phyloP scores from a whole-genome alignment of 352 stramenopile species.

The Phytophthora pisi region DNA sequence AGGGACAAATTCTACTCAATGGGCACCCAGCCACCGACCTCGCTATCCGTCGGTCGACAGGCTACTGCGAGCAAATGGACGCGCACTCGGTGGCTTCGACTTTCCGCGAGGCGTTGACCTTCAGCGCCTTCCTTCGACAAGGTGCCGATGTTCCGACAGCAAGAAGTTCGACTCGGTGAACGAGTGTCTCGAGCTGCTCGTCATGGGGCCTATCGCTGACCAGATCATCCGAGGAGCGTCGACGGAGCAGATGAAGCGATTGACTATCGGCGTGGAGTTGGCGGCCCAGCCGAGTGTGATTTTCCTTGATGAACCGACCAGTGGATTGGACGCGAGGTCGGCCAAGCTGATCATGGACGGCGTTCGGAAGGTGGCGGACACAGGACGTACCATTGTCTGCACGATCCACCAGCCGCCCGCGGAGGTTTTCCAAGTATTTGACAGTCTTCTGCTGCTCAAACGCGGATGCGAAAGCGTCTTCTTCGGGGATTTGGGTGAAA shows the following conservation, averaged over 20 bases:
- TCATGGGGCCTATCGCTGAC: constrained; percentile 43
- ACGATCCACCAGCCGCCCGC: constrained; percentile 72
- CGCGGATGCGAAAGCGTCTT: constrained; percentile 52
- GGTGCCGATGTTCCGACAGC: constrained; percentile 26
- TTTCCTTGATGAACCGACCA: constrained; percentile 91
- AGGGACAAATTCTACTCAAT: constrained; percentile 87
- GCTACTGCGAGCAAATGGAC: constrained; percentile 21
- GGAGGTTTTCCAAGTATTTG: constrained; percentile 82
- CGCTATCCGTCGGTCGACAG: constrained; percentile 41
- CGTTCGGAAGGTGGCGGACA: constrained; percentile 83
- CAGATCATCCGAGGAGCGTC: constrained; percentile 52
- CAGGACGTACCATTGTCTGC: constrained; percentile 44
- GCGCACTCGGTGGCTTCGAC: constrained; percentile 11
- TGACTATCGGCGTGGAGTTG: constrained; percentile 72
- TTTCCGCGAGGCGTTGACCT: constrained; percentile 72
- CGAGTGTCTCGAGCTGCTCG: constrained; percentile 50
- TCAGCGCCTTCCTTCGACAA: constrained; percentile 80
- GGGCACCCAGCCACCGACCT: constrained; percentile 70
- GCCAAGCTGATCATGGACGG: constrained; percentile 90
- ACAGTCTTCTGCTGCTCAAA: constrained; percentile 73
- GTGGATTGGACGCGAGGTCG: constrained; percentile 84
- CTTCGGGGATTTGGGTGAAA: constrained; percentile 53
- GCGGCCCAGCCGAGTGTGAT: constrained; percentile 87
- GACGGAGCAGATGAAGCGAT: constrained; percentile 58
- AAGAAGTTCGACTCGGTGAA: constrained; percentile 45